Conservation (phyloP, 2,329 filamentous ascomycete genomes). For the Podosphaera xanthii region DNA sequence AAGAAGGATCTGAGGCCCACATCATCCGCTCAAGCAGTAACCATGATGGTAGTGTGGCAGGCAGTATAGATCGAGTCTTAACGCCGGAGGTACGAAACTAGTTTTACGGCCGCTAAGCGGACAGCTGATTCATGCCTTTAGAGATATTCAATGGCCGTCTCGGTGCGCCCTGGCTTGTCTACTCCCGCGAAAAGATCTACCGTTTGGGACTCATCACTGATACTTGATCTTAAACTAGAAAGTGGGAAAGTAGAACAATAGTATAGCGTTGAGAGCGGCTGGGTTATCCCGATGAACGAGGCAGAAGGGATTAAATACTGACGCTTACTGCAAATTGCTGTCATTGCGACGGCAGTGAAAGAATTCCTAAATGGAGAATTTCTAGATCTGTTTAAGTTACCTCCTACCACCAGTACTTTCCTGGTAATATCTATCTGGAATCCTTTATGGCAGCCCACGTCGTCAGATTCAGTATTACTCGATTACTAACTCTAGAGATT, state of each 20-base stretch:
- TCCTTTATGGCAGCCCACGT: too few species aligned
- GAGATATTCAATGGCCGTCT: background rate
- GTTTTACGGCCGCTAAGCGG: background rate
- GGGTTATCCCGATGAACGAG: too few species aligned
- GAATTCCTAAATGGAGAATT: too few species aligned
- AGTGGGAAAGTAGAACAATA: constrained; percentile 1
- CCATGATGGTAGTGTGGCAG: background rate
- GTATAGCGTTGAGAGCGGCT: too few species aligned
- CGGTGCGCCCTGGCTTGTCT: background rate
- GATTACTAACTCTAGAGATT: too few species aligned
- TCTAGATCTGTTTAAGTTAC: too few species aligned
- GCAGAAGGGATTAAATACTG: too few species aligned
- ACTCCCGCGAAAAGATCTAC: background rate
- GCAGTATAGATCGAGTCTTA: background rate
- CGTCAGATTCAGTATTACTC: too few species aligned
- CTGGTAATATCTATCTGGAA: too few species aligned
- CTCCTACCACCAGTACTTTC: too few species aligned
- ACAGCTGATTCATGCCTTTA: background rate
- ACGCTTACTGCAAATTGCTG: too few species aligned
- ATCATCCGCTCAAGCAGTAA: constrained; percentile 2
- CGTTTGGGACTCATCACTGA: constrained; percentile 1
- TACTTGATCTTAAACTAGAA: constrained; percentile 1
- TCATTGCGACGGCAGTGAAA: too few species aligned
- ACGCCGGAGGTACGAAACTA: constrained; percentile 1
- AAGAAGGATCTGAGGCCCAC: constrained; percentile 8